These are phyloP conservation scores for Haematococcus sp. DNA, from an alignment of 139 green algal genomes.

Conservation along the genomic window DNA sequence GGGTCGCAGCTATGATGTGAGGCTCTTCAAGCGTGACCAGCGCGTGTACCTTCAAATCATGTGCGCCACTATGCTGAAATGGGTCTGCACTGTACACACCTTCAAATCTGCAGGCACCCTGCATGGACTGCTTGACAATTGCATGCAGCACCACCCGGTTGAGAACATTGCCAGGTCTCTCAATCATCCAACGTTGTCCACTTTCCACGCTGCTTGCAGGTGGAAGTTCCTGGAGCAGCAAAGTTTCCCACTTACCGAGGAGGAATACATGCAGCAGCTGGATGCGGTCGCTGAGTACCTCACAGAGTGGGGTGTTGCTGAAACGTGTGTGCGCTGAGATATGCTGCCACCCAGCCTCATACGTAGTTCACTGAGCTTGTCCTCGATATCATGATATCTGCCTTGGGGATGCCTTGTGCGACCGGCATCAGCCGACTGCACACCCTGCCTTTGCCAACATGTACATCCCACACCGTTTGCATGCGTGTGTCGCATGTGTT, in stretches of 20 bases:
- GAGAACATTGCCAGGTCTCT: not conserved
- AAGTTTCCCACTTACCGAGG: conserved; percentile 26
- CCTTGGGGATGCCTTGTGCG: too few species aligned
- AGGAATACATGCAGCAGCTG: conserved; percentile 43
- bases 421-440: too few species aligned
- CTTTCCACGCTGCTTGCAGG: not conserved
- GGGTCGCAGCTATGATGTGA: conserved; percentile 34
- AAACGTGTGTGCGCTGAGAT: not conserved
- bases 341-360: too few species aligned
- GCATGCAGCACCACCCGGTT: not conserved
- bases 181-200: not conserved
- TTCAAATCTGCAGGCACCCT: too few species aligned
- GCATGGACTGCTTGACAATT: too few species aligned
- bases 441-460: too few species aligned
- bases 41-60: conserved; percentile 33
- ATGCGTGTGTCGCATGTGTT: too few species aligned
- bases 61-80: not conserved
- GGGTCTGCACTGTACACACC: too few species aligned
- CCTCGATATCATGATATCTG: too few species aligned
- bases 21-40: conserved; percentile 13
- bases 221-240: conserved; percentile 40
- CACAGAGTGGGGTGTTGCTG: conserved; percentile 27
- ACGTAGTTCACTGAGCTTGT: too few species aligned
- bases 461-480: too few species aligned
- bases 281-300: conserved; percentile 37